Evolutionary conservation across 1,139 yeast species (phyloP).

Genomic region (Arxiozyma bovina): DNA sequence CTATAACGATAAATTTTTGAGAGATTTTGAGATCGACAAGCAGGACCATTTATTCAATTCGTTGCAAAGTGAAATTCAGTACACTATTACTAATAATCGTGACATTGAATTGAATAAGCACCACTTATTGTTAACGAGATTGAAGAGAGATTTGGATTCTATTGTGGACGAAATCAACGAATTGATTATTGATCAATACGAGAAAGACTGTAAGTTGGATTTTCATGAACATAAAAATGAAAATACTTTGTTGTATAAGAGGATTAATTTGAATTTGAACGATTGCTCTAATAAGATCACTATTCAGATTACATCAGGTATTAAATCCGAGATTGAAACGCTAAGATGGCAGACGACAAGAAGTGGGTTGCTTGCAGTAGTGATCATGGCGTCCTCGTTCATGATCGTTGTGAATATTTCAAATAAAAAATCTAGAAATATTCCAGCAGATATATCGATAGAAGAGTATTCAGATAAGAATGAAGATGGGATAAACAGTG

Average conservation of each 20-base stretch:
- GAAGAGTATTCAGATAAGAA: not conserved
- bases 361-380: constrained; percentile 48
- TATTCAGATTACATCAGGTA: constrained; percentile 71
- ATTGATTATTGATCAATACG: constrained; percentile 48
- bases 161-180: constrained; percentile 74
- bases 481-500: not conserved
- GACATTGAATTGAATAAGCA: constrained; percentile 65
- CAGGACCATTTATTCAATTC: constrained; percentile 86
- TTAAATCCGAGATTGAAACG: constrained; percentile 79
- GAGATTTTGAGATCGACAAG: constrained; percentile 67
- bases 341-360: constrained; percentile 91
- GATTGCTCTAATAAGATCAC: constrained; percentile 81
- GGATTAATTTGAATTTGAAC: constrained; percentile 62
- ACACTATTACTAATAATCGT: constrained; percentile 68
- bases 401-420: constrained; percentile 43
- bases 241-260: constrained; percentile 67
- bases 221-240: constrained; percentile 81
- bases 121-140: constrained; percentile 49
- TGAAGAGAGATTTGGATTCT: constrained; percentile 64
- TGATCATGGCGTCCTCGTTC: constrained; percentile 38
- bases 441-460: not conserved
- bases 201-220: constrained; percentile 74
- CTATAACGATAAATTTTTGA: constrained; percentile 52
- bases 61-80: constrained; percentile 79
- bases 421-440: constrained; percentile 27